Evolutionary conservation across 805 yeast genomes (phyloP).

Genomic region (Kodamaea lidongshanica): DNA sequence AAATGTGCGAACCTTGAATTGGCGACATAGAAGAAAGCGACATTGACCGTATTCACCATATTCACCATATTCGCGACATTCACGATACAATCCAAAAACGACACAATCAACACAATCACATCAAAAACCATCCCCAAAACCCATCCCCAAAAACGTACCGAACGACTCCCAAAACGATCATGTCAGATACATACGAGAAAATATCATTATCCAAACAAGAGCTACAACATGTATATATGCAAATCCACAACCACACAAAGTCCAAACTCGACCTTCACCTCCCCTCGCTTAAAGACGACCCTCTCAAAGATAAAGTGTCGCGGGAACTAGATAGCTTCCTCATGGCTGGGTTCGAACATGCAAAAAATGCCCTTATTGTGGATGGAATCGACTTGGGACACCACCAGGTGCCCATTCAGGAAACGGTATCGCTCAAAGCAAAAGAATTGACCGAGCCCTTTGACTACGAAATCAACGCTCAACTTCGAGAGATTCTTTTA

Average conservation of each 20-base stretch:
- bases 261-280: constrained; percentile 45
- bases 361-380: constrained; percentile 49
- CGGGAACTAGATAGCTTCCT: constrained; percentile 41
- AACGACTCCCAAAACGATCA: background rate
- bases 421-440: constrained; percentile 23
- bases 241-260: constrained; percentile 36
- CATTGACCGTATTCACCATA: no score
- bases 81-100: no score
- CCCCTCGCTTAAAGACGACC: constrained; percentile 33
- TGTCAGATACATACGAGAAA: constrained; percentile 23
- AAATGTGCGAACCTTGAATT: no score
- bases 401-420: constrained; percentile 13
- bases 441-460: constrained; percentile 58
- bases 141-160: no score
- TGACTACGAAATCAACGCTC: constrained; percentile 56
- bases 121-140: no score
- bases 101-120: no score
- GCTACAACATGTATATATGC: constrained; percentile 42
- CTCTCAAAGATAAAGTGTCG: constrained; percentile 41
- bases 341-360: constrained; percentile 50
- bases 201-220: constrained; percentile 50
- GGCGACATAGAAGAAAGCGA: no score
- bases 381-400: constrained; percentile 40
- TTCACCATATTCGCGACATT: no score
- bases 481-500: constrained; percentile 49